Conservation (phyloP, 768 basidiomycete genomes). For the Lentinula aciculospora region DNA sequence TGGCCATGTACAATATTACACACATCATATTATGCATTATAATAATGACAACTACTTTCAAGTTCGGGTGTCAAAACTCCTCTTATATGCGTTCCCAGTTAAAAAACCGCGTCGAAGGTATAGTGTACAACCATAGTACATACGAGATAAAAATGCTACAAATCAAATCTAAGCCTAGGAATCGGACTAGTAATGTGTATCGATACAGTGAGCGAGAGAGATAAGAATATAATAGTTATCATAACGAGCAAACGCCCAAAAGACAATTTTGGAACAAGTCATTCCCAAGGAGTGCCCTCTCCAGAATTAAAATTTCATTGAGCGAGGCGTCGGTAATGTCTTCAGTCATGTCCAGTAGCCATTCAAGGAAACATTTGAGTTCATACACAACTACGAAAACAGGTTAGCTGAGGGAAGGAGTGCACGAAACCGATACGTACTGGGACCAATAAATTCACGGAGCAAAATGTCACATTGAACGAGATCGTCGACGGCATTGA, state of each 20-base stretch:
- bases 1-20: too few species aligned
- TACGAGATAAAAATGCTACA: constrained; percentile 17
- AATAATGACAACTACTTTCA: too few species aligned
- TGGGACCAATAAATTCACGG: constrained; percentile 47
- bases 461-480: constrained; percentile 36
- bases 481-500: constrained; percentile 26
- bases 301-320: constrained; percentile 32
- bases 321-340: constrained; percentile 42
- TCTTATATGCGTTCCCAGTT: neutral
- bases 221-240: constrained; percentile 20
- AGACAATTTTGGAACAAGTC: neutral
- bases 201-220: constrained; percentile 14
- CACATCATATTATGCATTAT: too few species aligned
- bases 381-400: constrained; percentile 45
- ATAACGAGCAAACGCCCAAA: neutral
- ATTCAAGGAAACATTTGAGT: constrained; percentile 56
- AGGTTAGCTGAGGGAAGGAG: neutral
- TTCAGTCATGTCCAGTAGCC: constrained; percentile 41
- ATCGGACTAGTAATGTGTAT: constrained; percentile 17
- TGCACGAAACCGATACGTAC: constrained; percentile 25
- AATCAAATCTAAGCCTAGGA: constrained; percentile 22
- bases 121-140: too few species aligned
- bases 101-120: too few species aligned
- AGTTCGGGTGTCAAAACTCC: too few species aligned
- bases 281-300: constrained; percentile 23